Base-by-base conservation (phyloP, 768 basidiomycete species). In the Cystofilobasidium bisporidii region DNA sequence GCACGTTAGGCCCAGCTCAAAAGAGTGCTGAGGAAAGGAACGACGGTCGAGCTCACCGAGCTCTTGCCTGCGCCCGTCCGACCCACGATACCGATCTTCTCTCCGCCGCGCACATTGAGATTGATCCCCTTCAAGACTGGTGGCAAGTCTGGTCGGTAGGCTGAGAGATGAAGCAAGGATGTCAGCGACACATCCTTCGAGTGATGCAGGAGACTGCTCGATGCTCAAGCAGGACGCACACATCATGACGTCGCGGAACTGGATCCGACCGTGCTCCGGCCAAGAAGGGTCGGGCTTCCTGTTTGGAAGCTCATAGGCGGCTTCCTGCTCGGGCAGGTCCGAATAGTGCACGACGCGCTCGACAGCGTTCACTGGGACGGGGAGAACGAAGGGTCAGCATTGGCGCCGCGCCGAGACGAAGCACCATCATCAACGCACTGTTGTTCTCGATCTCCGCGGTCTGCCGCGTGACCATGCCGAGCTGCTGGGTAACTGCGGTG, bases 31-130 rank as follows among this genome's bases (percentile, higher is more conserved):
- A n/a, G n/a, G n/a, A n/a, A n/a, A n/a, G n/a, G n/a, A n/a, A n/a
- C 2, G 47, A 2, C 20, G 22, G 22, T 5, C 15, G 22, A 2
- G 9, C 47, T 6, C 22, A 48, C 20, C 4, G 28, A 28, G 10
- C 53, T 32, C 30, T 56, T 90, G 48, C 89, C 91, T 0, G 90
- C 89, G 56, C 85, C 86, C 3, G 73, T 82, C 76, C 84, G 73
- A 56, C 91, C 91, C 57, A 94, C 88, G 61, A 94, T 88, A 36
- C 92, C 92, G 70, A 98, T 85, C 78, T 94, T 93, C 78, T 96
- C 92, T 9, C 88, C 87, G 0, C 83, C 83, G 0, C 78, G 75
- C 30, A 96, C 80, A 36, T 78, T 78, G 82, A 96, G 83, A 11
- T 82, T 83, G 61, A 96, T 75, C 8, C 87, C 87, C 76, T 87